phyloP scores from a whole-genome alignment of 768 basidiomycete genomes.

The Boletus rubescentipes region DNA sequence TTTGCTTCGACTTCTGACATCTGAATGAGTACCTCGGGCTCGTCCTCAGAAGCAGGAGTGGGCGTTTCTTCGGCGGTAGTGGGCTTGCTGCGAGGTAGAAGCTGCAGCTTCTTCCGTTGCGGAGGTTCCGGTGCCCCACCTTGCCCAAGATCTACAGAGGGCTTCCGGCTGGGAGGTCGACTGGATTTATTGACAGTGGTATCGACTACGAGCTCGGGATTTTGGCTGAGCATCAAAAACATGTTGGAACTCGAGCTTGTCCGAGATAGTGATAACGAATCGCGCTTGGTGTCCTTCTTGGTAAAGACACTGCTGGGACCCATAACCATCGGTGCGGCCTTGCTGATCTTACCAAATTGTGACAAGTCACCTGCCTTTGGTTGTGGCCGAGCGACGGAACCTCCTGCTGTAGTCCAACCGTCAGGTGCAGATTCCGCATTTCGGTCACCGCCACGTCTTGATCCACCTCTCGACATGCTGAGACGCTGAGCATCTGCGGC shows the following conservation, averaged over 20 bases:
- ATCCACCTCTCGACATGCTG: slow-evolving; percentile 88
- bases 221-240: slow-evolving; percentile 81
- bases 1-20: slow-evolving; percentile 69
- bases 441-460: slow-evolving; percentile 79
- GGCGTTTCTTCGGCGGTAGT: slow-evolving; percentile 51
- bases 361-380: slow-evolving; percentile 84
- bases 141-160: slow-evolving; percentile 50
- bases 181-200: slow-evolving; percentile 47
- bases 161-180: slow-evolving; percentile 48
- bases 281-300: slow-evolving; percentile 68
- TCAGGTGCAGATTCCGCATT: slow-evolving; percentile 67
- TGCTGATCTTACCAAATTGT: slow-evolving; percentile 84
- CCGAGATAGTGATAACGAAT: slow-evolving; percentile 78
- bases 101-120: slow-evolving; percentile 69
- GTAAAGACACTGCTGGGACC: slow-evolving; percentile 85
- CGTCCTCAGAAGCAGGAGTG: slow-evolving; percentile 49
- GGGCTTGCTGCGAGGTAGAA: slow-evolving; percentile 71
- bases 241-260: slow-evolving; percentile 81
- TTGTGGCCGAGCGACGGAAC: slow-evolving; percentile 50
- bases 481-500: slow-evolving; percentile 61
- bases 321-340: slow-evolving; percentile 69
- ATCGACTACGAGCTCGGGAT: slow-evolving; percentile 55
- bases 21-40: slow-evolving; percentile 42
- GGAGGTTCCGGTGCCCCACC: slow-evolving; percentile 44
- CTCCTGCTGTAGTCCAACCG: slow-evolving; percentile 81